These are phyloP conservation scores for Ormosia emarginata DNA, from an alignment of 306 rosid genomes.

Conservation along the genomic window DNA sequence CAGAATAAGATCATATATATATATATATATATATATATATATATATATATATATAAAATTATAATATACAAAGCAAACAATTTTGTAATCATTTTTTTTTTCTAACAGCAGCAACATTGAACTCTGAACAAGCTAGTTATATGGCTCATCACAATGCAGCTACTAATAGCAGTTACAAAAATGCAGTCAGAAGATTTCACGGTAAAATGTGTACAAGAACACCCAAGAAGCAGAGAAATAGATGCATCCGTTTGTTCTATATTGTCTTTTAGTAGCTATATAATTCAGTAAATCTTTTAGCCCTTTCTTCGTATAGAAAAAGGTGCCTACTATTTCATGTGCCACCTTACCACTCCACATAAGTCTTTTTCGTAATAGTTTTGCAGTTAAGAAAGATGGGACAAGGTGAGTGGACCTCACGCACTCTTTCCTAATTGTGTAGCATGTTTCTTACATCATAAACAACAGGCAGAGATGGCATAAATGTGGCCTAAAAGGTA, in stretches of 20 bases:
- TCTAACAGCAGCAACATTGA: constrained; percentile 9
- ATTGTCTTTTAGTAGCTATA: not conserved
- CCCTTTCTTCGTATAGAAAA: not conserved
- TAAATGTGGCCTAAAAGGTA: constrained; percentile 8
- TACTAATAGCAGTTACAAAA: constrained; percentile 9
- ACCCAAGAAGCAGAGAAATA: not conserved
- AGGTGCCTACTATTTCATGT: constrained; percentile 11
- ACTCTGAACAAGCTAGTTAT: constrained; percentile 23
- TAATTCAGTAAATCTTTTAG: not conserved
- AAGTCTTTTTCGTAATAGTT: not conserved
- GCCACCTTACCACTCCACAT: not conserved
- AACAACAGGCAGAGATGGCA: not conserved
- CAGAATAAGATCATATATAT: no score
- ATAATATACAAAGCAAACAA: not conserved
- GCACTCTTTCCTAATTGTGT: not conserved
- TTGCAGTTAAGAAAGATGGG: not conserved
- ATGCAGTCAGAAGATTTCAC: constrained; percentile 10
- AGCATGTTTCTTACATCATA: not conserved
- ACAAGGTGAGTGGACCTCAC: constrained; percentile 22
- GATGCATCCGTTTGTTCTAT: not conserved
- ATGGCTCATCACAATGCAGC: constrained; percentile 29
- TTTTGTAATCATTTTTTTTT: not conserved
- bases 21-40: no score
- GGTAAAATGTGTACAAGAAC: not conserved
- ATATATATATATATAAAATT: no score